phyloP scores from a whole-genome alignment of 2,329 filamentous ascomycete genomes.

The Fusarium palustre region DNA sequence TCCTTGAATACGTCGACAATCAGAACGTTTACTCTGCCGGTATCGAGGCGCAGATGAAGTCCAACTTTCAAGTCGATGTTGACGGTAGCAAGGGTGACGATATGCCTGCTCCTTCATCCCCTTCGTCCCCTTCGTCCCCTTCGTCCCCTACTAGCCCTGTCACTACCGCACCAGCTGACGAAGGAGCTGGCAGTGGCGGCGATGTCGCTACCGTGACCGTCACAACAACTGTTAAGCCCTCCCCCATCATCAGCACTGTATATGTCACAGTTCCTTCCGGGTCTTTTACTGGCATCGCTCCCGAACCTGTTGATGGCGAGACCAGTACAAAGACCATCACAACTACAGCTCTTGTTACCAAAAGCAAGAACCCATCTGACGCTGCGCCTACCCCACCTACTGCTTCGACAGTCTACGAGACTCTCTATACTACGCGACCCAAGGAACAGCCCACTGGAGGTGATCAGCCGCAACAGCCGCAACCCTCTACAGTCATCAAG shows the following conservation, averaged over 20 bases:
- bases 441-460: conserved; percentile 23
- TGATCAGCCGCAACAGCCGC: conserved; percentile 17
- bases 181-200: conserved; percentile 26
- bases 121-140: conserved; percentile 30
- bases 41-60: conserved; percentile 59
- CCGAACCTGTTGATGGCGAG: conserved; percentile 22
- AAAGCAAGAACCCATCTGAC: conserved; percentile 19
- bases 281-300: conserved; percentile 17
- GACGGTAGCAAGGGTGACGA: conserved; percentile 41
- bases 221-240: conserved; percentile 55
- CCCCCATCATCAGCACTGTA: conserved; percentile 55
- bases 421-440: conserved; percentile 33
- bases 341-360: conserved; percentile 40
- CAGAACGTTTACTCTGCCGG: conserved; percentile 59
- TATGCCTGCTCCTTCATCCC: conserved; percentile 22
- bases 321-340: conserved; percentile 40
- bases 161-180: conserved; percentile 23
- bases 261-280: conserved; percentile 52
- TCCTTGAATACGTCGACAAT: conserved; percentile 50
- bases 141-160: conserved; percentile 29
- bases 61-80: conserved; percentile 60
- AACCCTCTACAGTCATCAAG: conserved; percentile 35
- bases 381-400: conserved; percentile 21
- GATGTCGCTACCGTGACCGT: conserved; percentile 48
- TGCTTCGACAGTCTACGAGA: conserved; percentile 37